Evolutionary conservation across 2,329 filamentous ascomycete genomes (phyloP).

Genomic region (Epichloe hybrida): DNA sequence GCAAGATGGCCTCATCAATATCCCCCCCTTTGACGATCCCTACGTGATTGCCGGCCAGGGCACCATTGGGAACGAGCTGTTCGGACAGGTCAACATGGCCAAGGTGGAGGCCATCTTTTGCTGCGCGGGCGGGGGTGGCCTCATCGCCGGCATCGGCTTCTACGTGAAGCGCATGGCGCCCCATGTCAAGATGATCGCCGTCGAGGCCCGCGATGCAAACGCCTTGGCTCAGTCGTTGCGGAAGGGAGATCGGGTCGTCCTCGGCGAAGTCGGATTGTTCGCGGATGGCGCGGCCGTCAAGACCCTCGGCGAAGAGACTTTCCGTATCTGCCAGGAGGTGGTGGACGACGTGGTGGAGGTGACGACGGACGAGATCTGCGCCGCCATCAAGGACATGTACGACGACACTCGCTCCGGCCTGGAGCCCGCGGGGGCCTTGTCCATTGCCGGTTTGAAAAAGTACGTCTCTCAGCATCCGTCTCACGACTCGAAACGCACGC

Average conservation of each 20-base stretch:
- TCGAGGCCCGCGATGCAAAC: constrained; percentile 89
- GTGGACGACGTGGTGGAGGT: constrained; percentile 90
- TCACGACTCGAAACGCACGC: constrained; percentile 53
- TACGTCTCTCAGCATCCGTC: constrained; percentile 75
- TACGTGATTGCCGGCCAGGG: constrained; percentile 98
- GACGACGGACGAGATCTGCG: constrained; percentile 90
- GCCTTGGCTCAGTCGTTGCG: constrained; percentile 84
- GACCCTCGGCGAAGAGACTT: constrained; percentile 86
- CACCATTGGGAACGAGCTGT: constrained; percentile 88
- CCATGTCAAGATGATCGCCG: constrained; percentile 93
- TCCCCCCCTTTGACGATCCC: constrained; percentile 96
- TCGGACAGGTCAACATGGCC: constrained; percentile 81
- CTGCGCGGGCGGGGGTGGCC: constrained; percentile 83
- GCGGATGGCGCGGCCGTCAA: constrained; percentile 95
- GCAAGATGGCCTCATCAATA: constrained; percentile 80
- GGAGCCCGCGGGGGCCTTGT: constrained; percentile 85
- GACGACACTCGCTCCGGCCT: constrained; percentile 92
- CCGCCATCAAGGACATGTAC: constrained; percentile 97
- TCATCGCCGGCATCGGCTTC: constrained; percentile 84
- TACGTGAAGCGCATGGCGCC: constrained; percentile 97
- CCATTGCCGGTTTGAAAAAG: constrained; percentile 90
- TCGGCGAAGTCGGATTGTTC: constrained; percentile 86
- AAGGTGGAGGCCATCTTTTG: constrained; percentile 94
- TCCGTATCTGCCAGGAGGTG: constrained; percentile 78
- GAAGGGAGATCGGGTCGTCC: constrained; percentile 59